Conservation (phyloP, 78 protist genomes). For the Dictyostelium citrinum region DNA sequence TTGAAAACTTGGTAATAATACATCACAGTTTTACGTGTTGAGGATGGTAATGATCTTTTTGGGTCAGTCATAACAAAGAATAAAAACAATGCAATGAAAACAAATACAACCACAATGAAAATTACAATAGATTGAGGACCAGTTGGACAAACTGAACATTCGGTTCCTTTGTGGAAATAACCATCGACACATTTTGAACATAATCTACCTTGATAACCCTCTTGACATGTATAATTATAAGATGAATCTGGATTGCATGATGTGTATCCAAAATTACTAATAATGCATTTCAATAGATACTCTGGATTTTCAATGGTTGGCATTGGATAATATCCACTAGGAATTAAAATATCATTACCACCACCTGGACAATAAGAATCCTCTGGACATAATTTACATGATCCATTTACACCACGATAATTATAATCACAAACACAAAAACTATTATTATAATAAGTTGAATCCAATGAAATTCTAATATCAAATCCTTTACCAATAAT, state of each 20-base stretch:
- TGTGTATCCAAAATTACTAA: slow-evolving; percentile 39
- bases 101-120: slow-evolving; percentile 11
- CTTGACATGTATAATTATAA: neutral
- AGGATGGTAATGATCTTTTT: slow-evolving; percentile 57
- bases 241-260: slow-evolving; percentile 48
- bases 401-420: slow-evolving; percentile 28
- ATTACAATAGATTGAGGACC: slow-evolving; percentile 15
- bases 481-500: slow-evolving; percentile 29
- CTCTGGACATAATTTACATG: slow-evolving; percentile 31
- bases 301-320: slow-evolving; percentile 31
- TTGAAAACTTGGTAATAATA: slow-evolving; percentile 57
- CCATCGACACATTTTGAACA: slow-evolving; percentile 32
- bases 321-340: slow-evolving; percentile 37
- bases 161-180: slow-evolving; percentile 24
- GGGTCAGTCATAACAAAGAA: slow-evolving; percentile 66
- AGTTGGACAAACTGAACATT: slow-evolving; percentile 41
- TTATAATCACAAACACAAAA: slow-evolving; percentile 25
- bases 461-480: slow-evolving; percentile 32
- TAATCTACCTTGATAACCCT: slow-evolving; percentile 35
- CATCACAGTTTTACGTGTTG: slow-evolving; percentile 38
- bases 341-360: slow-evolving; percentile 23
- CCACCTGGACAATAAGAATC: slow-evolving; percentile 35
- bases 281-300: neutral
- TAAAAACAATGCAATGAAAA: slow-evolving; percentile 8
- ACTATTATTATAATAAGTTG: slow-evolving; percentile 26